Percentiles rank a stretch among this genome's conserved stretches.
Conservation (phyloP, 371 early-diverging fungal genomes). For the Actinomortierella ambigua region DNA sequence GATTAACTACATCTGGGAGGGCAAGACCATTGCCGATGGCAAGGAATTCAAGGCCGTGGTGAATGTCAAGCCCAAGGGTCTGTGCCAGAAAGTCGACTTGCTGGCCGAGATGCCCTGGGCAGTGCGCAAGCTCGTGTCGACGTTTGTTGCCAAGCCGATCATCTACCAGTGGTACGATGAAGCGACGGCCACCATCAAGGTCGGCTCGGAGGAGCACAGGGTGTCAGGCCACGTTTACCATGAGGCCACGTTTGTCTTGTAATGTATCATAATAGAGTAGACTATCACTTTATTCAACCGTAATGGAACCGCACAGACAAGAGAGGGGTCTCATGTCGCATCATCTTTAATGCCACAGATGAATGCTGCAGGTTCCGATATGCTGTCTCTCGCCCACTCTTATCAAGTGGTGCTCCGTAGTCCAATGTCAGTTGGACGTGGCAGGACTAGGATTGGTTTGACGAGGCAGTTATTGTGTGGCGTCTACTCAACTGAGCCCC, state of each 20-base stretch:
- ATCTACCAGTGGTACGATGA: constrained; percentile 88
- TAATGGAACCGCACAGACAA: too few relatives aligned
- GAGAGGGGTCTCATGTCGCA: too few relatives aligned
- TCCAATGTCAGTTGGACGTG: too few relatives aligned
- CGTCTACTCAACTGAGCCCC: too few relatives aligned
- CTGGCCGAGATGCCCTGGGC: constrained; percentile 88
- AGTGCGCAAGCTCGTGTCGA: constrained; percentile 86
- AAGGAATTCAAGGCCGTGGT: constrained; percentile 68
- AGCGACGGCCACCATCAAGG: constrained; percentile 62
- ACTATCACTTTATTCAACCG: too few relatives aligned
- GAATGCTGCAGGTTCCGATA: too few relatives aligned
- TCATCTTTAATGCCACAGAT: too few relatives aligned
- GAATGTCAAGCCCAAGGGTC: constrained; percentile 61
- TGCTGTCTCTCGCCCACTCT: too few relatives aligned
- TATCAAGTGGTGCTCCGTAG: too few relatives aligned
- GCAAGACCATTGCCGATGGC: constrained; percentile 71
- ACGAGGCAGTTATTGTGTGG: too few relatives aligned
- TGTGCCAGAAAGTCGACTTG: constrained; percentile 84
- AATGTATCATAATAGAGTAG: too few relatives aligned
- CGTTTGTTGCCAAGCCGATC: constrained; percentile 92
- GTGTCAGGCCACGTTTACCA: constrained; percentile 46
- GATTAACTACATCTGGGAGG: constrained; percentile 73
- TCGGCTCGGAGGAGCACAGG: constrained; percentile 68
- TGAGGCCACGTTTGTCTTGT: constrained; percentile 46
- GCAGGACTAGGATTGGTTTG: too few relatives aligned